These are phyloP conservation scores for Marasmius sp. DNA, from an alignment of 1,284 basidiomycete genomes.

Conservation along the genomic window DNA sequence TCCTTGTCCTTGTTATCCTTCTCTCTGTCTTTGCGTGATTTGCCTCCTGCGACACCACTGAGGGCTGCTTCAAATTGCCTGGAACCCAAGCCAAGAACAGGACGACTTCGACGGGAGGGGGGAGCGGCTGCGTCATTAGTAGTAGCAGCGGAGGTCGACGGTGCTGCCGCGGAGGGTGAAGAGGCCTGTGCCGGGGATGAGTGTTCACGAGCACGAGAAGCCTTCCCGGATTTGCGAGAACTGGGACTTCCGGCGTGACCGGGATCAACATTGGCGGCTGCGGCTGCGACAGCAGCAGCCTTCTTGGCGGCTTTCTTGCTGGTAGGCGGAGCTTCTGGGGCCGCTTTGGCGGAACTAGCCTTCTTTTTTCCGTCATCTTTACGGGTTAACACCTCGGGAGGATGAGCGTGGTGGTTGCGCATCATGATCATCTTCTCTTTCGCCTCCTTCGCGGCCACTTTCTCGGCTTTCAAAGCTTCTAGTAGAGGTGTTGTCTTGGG, in stretches of 20 bases:
- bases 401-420: constrained; percentile 65
- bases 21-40: constrained; percentile 25
- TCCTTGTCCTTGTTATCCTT: constrained; percentile 28
- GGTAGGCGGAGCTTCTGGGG: constrained; percentile 13
- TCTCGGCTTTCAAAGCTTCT: constrained; percentile 84
- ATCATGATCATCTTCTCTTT: constrained; percentile 36
- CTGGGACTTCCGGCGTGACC: constrained; percentile 12
- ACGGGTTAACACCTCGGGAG: constrained; percentile 26
- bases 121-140: constrained; percentile 10
- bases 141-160: neutral
- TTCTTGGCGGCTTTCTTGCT: constrained; percentile 47
- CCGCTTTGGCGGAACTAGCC: constrained; percentile 15
- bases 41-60: constrained; percentile 50
- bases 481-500: constrained; percentile 86
- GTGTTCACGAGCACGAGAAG: neutral
- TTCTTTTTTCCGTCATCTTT: constrained; percentile 60
- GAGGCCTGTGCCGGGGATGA: neutral
- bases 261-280: constrained; percentile 13
- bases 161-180: neutral
- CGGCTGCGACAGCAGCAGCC: constrained; percentile 27
- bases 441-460: constrained; percentile 68
- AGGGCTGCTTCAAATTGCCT: constrained; percentile 68
- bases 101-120: constrained; percentile 44
- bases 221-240: constrained; percentile 18
- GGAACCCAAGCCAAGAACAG: constrained; percentile 57